phyloP scores from a whole-genome alignment of 139 green algal species.

The Coccomyxa sp. region DNA sequence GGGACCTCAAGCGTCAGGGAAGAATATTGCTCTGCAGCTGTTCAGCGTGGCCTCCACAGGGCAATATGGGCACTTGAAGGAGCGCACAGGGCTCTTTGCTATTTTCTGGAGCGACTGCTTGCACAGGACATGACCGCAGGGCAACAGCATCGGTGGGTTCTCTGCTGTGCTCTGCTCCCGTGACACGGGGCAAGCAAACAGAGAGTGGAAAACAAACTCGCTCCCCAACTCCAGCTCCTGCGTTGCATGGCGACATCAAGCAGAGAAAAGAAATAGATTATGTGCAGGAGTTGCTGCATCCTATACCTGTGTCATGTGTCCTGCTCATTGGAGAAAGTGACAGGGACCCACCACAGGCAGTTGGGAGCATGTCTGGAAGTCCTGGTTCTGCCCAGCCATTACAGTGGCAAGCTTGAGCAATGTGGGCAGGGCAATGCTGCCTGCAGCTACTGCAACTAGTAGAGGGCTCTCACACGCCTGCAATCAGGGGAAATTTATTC shows the following conservation, averaged over 20 bases:
- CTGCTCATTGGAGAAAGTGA: not conserved
- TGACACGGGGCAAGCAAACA: slow-evolving; percentile 91
- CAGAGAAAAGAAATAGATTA: too few relatives aligned
- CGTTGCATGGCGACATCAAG: too few relatives aligned
- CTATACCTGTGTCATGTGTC: too few relatives aligned
- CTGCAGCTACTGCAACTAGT: slow-evolving; percentile 72
- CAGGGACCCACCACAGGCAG: slow-evolving; percentile 58
- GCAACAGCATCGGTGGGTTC: slow-evolving; percentile 91
- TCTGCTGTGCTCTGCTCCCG: slow-evolving; percentile 69
- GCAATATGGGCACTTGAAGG: slow-evolving; percentile 98
- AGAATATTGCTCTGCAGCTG: slow-evolving; percentile 60
- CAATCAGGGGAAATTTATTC: not conserved
- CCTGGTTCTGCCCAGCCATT: slow-evolving; percentile 39
- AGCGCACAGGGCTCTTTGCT: slow-evolving; percentile 56
- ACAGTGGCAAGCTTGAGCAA: slow-evolving; percentile 84
- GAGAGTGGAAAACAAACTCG: slow-evolving; percentile 88
- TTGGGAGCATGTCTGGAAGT: slow-evolving; percentile 39
- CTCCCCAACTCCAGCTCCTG: slow-evolving; percentile 77
- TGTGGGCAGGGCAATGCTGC: slow-evolving; percentile 72
- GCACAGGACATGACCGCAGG: slow-evolving; percentile 91
- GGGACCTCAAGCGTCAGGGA: slow-evolving; percentile 44
- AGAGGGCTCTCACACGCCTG: slow-evolving; percentile 80
- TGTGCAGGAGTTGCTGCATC: too few relatives aligned
- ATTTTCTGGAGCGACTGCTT: slow-evolving; percentile 75
- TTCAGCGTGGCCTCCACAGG: slow-evolving; percentile 67